phyloP scores from a whole-genome alignment of 2,329 filamentous ascomycete species.

The Aspergillus flavus region DNA sequence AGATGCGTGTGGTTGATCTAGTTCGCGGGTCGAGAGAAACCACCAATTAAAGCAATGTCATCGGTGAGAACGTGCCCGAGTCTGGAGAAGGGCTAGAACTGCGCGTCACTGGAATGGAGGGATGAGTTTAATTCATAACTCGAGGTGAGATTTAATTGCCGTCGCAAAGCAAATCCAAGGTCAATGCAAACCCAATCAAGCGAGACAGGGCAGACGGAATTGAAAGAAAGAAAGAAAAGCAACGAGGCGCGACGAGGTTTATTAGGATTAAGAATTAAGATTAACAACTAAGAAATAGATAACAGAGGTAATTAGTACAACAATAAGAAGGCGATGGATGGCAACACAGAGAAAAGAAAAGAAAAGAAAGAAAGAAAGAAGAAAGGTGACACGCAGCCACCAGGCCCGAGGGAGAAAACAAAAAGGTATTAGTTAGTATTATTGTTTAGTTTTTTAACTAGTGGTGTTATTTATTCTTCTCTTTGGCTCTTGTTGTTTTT shows the following conservation, averaged over 20 bases:
- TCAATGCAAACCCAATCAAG: slow-evolving; percentile 3
- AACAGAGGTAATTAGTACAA: neutral
- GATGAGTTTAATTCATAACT: slow-evolving; percentile 7
- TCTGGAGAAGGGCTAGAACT: neutral
- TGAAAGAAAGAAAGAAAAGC: slow-evolving; percentile 1
- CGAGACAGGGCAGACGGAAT: slow-evolving; percentile 5
- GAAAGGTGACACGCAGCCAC: neutral
- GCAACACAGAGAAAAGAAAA: slow-evolving; percentile 1
- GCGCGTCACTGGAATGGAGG: slow-evolving; percentile 11
- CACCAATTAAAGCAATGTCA: slow-evolving; percentile 13
- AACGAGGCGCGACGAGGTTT: neutral
- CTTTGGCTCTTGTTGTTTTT: slow-evolving; percentile 5
- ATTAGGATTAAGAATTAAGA: slow-evolving; percentile 8
- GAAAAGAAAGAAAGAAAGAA: neutral
- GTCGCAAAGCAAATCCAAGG: slow-evolving; percentile 12
- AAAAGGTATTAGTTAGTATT: neutral
- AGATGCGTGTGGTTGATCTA: neutral
- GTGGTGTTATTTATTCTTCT: slow-evolving; percentile 5
- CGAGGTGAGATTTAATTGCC: slow-evolving; percentile 9
- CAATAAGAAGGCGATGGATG: neutral
- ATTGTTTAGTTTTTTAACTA: neutral
- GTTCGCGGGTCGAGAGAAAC: neutral
- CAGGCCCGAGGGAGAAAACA: neutral
- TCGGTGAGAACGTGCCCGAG: slow-evolving; percentile 3
- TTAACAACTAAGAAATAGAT: neutral